These are phyloP conservation scores for Lepidium didymum DNA, from an alignment of 345 rosid genomes.

Conservation along the genomic window DNA sequence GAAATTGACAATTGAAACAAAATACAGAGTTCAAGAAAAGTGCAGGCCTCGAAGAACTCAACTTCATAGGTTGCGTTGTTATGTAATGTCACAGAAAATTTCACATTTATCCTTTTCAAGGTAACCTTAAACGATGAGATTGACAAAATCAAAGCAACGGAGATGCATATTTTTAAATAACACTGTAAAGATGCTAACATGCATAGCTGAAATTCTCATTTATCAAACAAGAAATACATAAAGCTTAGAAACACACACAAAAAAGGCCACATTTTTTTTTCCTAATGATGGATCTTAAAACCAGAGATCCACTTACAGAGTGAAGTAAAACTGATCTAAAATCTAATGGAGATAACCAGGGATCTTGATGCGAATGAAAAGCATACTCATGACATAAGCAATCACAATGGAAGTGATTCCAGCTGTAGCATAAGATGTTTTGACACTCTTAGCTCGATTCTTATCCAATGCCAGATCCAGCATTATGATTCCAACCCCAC, in stretches of 20 bases:
- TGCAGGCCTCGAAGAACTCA: background rate
- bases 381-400: conserved; percentile 89
- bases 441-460: conserved; percentile 77
- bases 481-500: conserved; percentile 78
- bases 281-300: background rate
- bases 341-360: conserved; percentile 66
- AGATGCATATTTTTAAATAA: background rate
- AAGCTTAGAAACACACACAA: background rate
- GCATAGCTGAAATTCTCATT: background rate
- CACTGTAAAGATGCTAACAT: background rate
- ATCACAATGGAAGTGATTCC: conserved; percentile 63
- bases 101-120: background rate
- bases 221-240: conserved; percentile 8
- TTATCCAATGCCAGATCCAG: conserved; percentile 85
- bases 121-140: background rate
- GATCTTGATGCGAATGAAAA: conserved; percentile 94
- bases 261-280: background rate
- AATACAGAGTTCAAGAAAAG: background rate
- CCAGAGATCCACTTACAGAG: conserved; percentile 10
- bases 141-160: background rate
- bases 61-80: background rate
- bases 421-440: conserved; percentile 71
- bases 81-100: background rate
- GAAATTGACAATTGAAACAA: too few species aligned
- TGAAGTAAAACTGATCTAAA: background rate